Base-by-base conservation (phyloP, 1,284 basidiomycete genomes). In the Pseudozyma tsukubaensis region DNA sequence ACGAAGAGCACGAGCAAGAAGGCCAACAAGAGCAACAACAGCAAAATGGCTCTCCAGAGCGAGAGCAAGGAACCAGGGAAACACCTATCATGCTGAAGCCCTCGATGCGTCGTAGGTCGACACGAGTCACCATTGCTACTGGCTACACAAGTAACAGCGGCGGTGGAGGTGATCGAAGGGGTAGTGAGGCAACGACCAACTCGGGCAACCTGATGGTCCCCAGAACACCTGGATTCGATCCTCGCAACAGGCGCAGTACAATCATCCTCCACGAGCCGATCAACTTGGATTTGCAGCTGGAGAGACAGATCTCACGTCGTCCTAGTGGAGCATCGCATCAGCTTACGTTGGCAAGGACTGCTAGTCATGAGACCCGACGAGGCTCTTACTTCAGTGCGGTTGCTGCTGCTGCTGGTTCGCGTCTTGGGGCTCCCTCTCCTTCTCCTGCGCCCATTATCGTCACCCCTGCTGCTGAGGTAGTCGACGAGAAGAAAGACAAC, bases 211-310 rank as follows among this genome's bases (percentile, higher is more conserved):
- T 11, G 12, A 19, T 39, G 16, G 35, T 52, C 11, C 68, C 68
- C 8, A 29, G 45, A 21, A 63, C 60, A 9, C 51, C 60, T 3
- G 47, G 44, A 8, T 71, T 65, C 39, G 58, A 65, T 18, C 68
- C 68, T 10, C 50, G 59, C 7, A 64, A 63, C 48, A 37, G 68
- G 8, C 36, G 68, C n/a, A 64, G 60, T 35, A 71, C 68, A 1
- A 71, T 71, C 43, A 65, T 71, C 47, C 35, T 71, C 50, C 62
- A 65, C 54, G 68, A 71, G 42, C 61, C 57, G 3, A 36, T 65
- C 36, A 50, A 49, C 9, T 18, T 59, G 18, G 48, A 50, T 7
- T 11, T 40, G 11, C 40, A 57, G 37, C 53, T 67, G 8, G 53
- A 58, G 19, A 47, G 50, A 19, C 39, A 49, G 4, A 42, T 32